phyloP scores from a whole-genome alignment of 129 eudicot species.

The Oenanthe sinensis region DNA sequence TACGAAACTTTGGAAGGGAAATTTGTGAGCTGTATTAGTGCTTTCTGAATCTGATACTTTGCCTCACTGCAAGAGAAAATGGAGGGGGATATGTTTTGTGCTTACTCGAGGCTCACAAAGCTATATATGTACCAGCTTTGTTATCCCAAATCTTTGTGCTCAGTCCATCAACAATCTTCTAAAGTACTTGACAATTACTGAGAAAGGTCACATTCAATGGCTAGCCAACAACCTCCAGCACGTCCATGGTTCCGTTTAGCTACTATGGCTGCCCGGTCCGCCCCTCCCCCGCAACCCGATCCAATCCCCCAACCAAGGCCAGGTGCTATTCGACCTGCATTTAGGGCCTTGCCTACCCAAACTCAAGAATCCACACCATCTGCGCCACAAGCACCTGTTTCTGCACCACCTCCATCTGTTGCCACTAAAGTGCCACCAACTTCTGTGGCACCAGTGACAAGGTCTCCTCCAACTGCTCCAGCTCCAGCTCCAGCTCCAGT shows the following conservation, averaged over 20 bases:
- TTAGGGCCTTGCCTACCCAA: constrained; percentile 15
- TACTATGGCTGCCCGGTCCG: constrained; percentile 27
- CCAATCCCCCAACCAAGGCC: constrained; percentile 27
- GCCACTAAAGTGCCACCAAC: constrained; percentile 4
- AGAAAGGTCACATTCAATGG: constrained; percentile 23
- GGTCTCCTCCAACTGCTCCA: constrained; percentile 10
- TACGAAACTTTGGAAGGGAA: constrained; percentile 12
- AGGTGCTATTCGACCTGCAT: constrained; percentile 28
- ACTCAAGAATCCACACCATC: no score
- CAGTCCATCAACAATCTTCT: not conserved
- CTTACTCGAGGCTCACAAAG: not conserved
- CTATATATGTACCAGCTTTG: constrained; percentile 9
- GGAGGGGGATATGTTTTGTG: constrained; percentile 17
- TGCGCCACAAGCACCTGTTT: constrained; percentile 15
- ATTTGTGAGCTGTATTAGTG: constrained; percentile 15
- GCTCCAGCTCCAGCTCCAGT: constrained; percentile 12
- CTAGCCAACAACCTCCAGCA: constrained; percentile 38
- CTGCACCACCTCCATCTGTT: not conserved
- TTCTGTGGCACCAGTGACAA: constrained; percentile 12
- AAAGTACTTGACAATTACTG: constrained; percentile 6
- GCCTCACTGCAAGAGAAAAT: constrained; percentile 8
- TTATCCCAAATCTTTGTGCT: not conserved
- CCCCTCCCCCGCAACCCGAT: constrained; percentile 23
- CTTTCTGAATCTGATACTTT: constrained; percentile 44
- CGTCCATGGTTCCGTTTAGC: constrained; percentile 47